These are phyloP conservation scores for Jacaranda mimosifolia DNA, from an alignment of 257 asterid species.

Conservation along the genomic window DNA sequence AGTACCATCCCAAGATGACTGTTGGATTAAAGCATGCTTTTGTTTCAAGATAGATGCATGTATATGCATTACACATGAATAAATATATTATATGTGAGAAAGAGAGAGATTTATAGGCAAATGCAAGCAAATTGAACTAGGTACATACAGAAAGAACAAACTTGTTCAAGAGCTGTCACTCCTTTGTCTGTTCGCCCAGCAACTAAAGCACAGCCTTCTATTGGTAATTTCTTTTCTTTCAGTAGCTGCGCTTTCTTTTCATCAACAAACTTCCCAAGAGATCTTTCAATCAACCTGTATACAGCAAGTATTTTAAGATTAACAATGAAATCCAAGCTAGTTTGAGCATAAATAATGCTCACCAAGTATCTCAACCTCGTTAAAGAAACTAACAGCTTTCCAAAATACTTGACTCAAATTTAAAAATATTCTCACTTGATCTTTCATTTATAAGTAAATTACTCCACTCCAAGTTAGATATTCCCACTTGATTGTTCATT, in stretches of 20 bases:
- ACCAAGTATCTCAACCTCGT: slow-evolving; percentile 9
- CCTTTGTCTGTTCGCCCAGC: slow-evolving; percentile 99
- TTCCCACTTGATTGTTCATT: slow-evolving; percentile 18
- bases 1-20: neutral
- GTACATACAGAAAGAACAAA: slow-evolving; percentile 91
- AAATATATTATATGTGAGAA: slow-evolving; percentile 4
- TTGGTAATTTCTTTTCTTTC: slow-evolving; percentile 79
- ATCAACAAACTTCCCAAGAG: slow-evolving; percentile 86
- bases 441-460: slow-evolving; percentile 3
- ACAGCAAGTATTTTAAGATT: slow-evolving; percentile 24
- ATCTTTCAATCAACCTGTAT: slow-evolving; percentile 73
- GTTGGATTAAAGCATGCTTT: neutral
- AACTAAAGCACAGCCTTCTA: slow-evolving; percentile 77
- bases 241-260: slow-evolving; percentile 76
- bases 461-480: neutral
- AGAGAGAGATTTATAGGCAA: slow-evolving; percentile 19
- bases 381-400: neutral
- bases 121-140: slow-evolving; percentile 36
- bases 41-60: slow-evolving; percentile 20
- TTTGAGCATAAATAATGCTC: slow-evolving; percentile 1
- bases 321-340: slow-evolving; percentile 21
- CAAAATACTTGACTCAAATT: neutral
- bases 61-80: slow-evolving; percentile 13
- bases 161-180: slow-evolving; percentile 92
- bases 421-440: neutral